Evolutionary conservation across 177 flowering plant species (phyloP), one percentile per base, ranked within the genome.

Genomic region (Vitis hybrid): DNA sequence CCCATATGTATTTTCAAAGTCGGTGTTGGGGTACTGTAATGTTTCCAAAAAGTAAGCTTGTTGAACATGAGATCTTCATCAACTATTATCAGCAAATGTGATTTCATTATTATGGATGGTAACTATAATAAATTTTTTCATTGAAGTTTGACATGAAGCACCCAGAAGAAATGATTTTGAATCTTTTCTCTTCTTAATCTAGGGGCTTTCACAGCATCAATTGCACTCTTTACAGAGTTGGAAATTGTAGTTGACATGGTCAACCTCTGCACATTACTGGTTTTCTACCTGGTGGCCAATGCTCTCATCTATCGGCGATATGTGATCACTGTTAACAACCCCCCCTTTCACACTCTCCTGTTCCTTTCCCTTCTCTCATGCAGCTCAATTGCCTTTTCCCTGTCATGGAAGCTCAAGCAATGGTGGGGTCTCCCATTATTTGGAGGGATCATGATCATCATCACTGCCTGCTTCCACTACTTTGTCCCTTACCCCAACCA

Each of bases 251-350:
- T 93, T 1, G 88, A 86, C 2, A 79, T 93, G 81, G 81, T 93
- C 81, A 84, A 88, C 56, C 81, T 93, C 27, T 89, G 98, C 67
- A 88, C 96, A 4, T 87, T 93, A 40, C 58, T 88, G 18, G 98
- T 93, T 14, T 93, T 91, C 86, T 93, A 88, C 83, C 61, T 93
- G 56, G 94, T 93, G 51, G 94, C 94, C 18, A 93, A 93, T 71
- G 98, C 96, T 13, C 88, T 90, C 46, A 75, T 93, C 49, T 91
- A 88, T 67, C 79, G 84, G 0, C 78, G 90, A 9, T 85, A 86
- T 35, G 92, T 79, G 35, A 74, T 79, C 64, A 59, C 19, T 1
- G 77, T 84, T 67, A 72, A 56, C 72, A 78, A 73, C 56, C 80
- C 72, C 3, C 87, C 92, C 1, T 40, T 68, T 27, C 82, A 77